These are phyloP conservation scores for Pyrenopolyporus hunteri DNA, from an alignment of 495 filamentous ascomycete genomes.

Conservation along the genomic window DNA sequence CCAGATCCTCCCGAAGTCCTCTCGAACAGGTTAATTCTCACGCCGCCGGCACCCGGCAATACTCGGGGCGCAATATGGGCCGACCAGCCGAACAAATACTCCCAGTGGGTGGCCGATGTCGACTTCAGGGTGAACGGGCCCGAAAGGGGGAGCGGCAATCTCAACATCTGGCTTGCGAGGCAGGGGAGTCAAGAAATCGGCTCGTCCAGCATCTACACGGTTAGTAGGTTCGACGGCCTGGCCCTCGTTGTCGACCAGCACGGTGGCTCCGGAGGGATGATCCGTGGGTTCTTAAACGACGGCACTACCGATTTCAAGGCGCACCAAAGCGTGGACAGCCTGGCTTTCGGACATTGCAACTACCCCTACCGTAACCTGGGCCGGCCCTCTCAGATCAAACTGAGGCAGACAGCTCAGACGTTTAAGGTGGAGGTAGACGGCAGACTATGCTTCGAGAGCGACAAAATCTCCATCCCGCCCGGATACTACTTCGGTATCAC, in stretches of 20 bases:
- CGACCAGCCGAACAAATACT: slow-evolving; percentile 63
- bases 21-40: slow-evolving; percentile 90
- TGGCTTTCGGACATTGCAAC: slow-evolving; percentile 93
- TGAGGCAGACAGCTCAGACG: slow-evolving; percentile 67
- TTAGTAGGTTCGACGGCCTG: slow-evolving; percentile 82
- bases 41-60: slow-evolving; percentile 86
- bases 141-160: slow-evolving; percentile 84
- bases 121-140: slow-evolving; percentile 87
- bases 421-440: slow-evolving; percentile 85
- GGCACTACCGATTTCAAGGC: slow-evolving; percentile 79
- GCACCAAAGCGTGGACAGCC: slow-evolving; percentile 77
- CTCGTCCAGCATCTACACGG: slow-evolving; percentile 79
- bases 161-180: slow-evolving; percentile 91
- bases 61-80: slow-evolving; percentile 83
- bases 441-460: slow-evolving; percentile 80
- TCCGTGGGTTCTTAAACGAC: slow-evolving; percentile 94
- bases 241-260: slow-evolving; percentile 87
- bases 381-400: slow-evolving; percentile 73
- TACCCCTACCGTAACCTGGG: slow-evolving; percentile 92
- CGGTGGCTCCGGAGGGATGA: slow-evolving; percentile 77
- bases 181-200: slow-evolving; percentile 69
- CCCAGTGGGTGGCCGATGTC: slow-evolving; percentile 80
- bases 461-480: slow-evolving; percentile 75
- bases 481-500: slow-evolving; percentile 88
- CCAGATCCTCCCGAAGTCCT: slow-evolving; percentile 75